A percentile compares a stretch with the other conserved stretches of the same genome.
These are phyloP conservation scores for Coemansia umbellata DNA, from an alignment of 192 early-diverging fungal species.

Conservation along the genomic window DNA sequence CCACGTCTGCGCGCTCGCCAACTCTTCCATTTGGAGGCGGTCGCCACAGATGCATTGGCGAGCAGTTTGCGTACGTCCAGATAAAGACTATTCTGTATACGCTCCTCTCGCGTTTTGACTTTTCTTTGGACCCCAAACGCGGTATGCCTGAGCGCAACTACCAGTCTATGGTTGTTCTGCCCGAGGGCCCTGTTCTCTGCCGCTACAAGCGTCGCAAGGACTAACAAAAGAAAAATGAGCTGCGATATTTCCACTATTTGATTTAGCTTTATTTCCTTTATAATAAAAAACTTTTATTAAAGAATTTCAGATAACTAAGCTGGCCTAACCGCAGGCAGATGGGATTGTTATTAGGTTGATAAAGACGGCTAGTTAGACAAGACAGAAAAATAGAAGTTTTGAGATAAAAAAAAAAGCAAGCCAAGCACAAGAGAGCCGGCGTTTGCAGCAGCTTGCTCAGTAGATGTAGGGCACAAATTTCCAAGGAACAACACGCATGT, in stretches of 20 bases:
- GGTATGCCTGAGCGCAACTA: conserved; percentile 82
- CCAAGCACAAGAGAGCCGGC: no score
- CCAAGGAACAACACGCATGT: conserved; percentile 77
- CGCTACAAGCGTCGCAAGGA: conserved; percentile 44
- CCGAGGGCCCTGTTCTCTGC: conserved; percentile 59
- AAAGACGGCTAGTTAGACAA: neutral
- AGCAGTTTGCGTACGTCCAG: conserved; percentile 93
- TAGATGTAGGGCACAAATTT: conserved; percentile 80
- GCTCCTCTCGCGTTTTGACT: conserved; percentile 75
- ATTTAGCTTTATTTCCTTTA: neutral
- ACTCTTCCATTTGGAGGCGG: conserved; percentile 97
- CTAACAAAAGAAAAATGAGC: neutral
- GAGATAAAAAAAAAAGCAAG: neutral
- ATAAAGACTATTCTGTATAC: conserved; percentile 89
- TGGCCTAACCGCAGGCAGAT: neutral
- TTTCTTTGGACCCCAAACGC: conserved; percentile 60
- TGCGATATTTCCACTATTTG: neutral
- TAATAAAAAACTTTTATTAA: no score
- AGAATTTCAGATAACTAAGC: no score
- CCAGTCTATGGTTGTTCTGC: conserved; percentile 90
- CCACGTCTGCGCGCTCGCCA: conserved; percentile 65
- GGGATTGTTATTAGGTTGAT: neutral
- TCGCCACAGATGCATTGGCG: conserved; percentile 98
- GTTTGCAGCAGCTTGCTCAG: no score
- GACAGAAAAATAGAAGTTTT: neutral